These are phyloP conservation scores for Globisporangium cederbergense DNA, from an alignment of 352 stramenopile genomes.

Conservation along the genomic window DNA sequence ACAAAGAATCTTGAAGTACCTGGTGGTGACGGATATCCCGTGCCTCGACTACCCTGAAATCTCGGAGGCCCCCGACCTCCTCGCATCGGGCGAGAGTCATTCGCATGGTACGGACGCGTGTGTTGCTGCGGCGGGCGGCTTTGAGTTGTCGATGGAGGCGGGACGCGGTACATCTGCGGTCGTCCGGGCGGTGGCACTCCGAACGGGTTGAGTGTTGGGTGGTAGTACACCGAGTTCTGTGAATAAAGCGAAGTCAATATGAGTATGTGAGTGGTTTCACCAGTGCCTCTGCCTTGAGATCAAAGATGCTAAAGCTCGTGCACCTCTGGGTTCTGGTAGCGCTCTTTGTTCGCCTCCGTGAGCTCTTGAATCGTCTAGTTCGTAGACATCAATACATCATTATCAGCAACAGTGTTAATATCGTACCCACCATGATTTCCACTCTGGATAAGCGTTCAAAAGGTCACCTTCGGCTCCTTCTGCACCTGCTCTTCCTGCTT, in stretches of 20 bases:
- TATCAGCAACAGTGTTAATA: too few species aligned
- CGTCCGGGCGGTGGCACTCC: constrained; percentile 59
- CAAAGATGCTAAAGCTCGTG: too few species aligned
- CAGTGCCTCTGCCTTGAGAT: too few species aligned
- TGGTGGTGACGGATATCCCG: constrained; percentile 7
- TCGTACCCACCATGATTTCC: neutral
- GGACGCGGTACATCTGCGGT: constrained; percentile 56
- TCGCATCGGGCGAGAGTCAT: neutral
- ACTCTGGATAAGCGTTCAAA: too few species aligned
- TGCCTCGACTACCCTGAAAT: constrained; percentile 1
- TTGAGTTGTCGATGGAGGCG: constrained; percentile 17
- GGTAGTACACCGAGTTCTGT: constrained; percentile 80
- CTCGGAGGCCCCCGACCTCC: constrained; percentile 8
- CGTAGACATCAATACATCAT: neutral
- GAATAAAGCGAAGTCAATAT: too few species aligned
- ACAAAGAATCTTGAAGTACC: neutral
- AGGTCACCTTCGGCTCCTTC: constrained; percentile 29
- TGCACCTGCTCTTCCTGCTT: constrained; percentile 30
- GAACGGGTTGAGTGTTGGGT: constrained; percentile 77
- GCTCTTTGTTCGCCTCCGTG: constrained; percentile 48
- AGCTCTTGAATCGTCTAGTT: constrained; percentile 51
- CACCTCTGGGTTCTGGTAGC: constrained; percentile 72
- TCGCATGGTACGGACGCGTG: constrained; percentile 14
- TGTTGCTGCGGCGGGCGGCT: constrained; percentile 13
- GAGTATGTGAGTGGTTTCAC: too few species aligned